These are phyloP conservation scores for Monilinia fructigena DNA, from an alignment of 2,329 filamentous ascomycete species.

Conservation along the genomic window DNA sequence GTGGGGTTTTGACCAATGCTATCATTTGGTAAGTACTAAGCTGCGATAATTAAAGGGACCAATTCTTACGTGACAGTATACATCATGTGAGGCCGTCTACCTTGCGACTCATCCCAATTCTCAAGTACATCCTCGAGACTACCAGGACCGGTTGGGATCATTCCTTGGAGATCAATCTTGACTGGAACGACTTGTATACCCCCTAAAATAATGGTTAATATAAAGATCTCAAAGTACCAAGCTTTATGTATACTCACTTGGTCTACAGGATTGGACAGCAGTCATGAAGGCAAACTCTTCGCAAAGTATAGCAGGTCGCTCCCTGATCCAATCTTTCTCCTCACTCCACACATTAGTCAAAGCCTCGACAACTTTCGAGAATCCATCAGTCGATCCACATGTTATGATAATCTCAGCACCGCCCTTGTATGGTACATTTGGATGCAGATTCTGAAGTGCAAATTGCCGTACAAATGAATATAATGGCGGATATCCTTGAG, in stretches of 20 bases:
- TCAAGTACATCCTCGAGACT: slow-evolving; percentile 75
- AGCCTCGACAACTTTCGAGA: slow-evolving; percentile 73
- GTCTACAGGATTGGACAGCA: slow-evolving; percentile 64
- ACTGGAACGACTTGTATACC: slow-evolving; percentile 68
- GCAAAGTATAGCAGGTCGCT: slow-evolving; percentile 73
- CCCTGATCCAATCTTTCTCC: slow-evolving; percentile 62
- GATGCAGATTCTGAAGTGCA: slow-evolving; percentile 72
- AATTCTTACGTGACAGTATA: slow-evolving; percentile 81
- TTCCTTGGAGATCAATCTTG: slow-evolving; percentile 74
- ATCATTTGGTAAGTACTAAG: slow-evolving; percentile 26
- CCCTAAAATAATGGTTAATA: slow-evolving; percentile 29
- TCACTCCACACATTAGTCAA: slow-evolving; percentile 75
- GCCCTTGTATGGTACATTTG: slow-evolving; percentile 72
- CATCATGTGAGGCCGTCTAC: slow-evolving; percentile 76
- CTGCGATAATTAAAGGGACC: slow-evolving; percentile 11
- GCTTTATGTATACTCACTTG: slow-evolving; percentile 39
- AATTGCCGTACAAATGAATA: slow-evolving; percentile 78
- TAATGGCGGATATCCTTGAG: slow-evolving; percentile 77
- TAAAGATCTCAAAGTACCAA: too few relatives aligned
- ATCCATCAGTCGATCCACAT: slow-evolving; percentile 81
- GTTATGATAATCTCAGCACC: slow-evolving; percentile 78
- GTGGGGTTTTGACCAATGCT: slow-evolving; percentile 91
- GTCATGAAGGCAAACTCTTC: slow-evolving; percentile 83
- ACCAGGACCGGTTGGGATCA: slow-evolving; percentile 70
- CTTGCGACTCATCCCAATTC: slow-evolving; percentile 75